A percentile compares a stretch with the other conserved stretches of the same genome.
Evolutionary conservation across 345 rosid genomes (phyloP).

Genomic region (Mercurialis annua): DNA sequence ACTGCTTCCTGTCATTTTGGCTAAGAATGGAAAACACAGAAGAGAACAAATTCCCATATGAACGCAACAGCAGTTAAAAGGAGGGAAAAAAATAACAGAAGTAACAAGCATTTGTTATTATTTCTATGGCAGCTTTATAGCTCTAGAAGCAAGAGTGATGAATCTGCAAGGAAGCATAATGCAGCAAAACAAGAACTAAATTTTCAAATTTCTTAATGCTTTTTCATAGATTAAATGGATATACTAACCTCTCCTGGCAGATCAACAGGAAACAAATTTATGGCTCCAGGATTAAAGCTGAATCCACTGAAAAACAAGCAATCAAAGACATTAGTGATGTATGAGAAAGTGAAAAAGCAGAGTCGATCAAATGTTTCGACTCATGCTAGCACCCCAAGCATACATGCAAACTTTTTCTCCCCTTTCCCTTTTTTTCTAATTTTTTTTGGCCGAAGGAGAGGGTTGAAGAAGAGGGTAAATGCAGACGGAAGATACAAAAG

Average conservation of each 20-base stretch:
- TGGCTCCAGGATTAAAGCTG: constrained; percentile 60
- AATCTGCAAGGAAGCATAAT: neutral
- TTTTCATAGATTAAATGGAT: neutral
- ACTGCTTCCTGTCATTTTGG: too few relatives aligned
- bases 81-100: too few relatives aligned
- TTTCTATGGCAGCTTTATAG: neutral
- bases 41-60: too few relatives aligned
- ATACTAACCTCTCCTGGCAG: constrained; percentile 54
- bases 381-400: neutral
- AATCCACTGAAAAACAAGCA: constrained; percentile 48
- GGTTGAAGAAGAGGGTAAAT: neutral
- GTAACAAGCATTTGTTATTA: neutral
- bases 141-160: neutral
- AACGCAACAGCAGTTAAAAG: too few relatives aligned
- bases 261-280: constrained; percentile 70
- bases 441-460: neutral
- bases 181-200: neutral
- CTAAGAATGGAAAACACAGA: too few relatives aligned
- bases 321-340: constrained; percentile 9
- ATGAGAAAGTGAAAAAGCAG: neutral
- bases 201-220: neutral
- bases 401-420: neutral
- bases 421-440: neutral
- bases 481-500: neutral
- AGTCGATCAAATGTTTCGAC: neutral